A percentile compares a stretch with the other conserved stretches of the same genome.
phyloP scores from a whole-genome alignment of 1,284 basidiomycete genomes.

The Sporisorium graminicola region DNA sequence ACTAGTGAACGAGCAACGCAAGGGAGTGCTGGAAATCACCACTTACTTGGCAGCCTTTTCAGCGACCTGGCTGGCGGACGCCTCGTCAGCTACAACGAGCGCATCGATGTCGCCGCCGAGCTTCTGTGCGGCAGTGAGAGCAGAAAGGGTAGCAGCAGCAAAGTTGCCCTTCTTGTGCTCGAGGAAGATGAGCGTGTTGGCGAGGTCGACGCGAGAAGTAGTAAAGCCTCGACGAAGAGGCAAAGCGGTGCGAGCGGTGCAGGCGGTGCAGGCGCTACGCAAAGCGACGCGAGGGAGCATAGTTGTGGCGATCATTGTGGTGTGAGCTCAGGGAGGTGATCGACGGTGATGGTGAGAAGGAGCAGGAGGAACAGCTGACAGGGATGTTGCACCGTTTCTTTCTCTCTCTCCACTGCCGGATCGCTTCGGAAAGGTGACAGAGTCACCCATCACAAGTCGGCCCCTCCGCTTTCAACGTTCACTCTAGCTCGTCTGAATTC shows the following conservation, averaged over 20 bases:
- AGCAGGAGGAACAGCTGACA: not conserved
- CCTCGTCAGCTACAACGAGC: constrained; percentile 83
- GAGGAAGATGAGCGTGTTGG: constrained; percentile 81
- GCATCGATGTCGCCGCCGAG: constrained; percentile 87
- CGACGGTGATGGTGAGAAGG: constrained; percentile 11
- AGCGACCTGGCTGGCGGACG: constrained; percentile 78
- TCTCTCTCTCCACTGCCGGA: constrained; percentile 11
- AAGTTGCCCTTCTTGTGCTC: constrained; percentile 87
- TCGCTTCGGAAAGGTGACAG: constrained; percentile 11
- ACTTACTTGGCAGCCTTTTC: constrained; percentile 84
- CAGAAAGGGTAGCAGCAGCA: constrained; percentile 86
- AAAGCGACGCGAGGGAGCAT: constrained; percentile 37
- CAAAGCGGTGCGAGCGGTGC: constrained; percentile 17
- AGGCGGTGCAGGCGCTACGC: constrained; percentile 18
- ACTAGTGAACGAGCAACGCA: not conserved
- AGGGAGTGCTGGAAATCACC: not conserved
- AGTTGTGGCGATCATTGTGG: constrained; percentile 52
- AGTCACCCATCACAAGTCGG: not conserved
- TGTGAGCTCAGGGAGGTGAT: not conserved
- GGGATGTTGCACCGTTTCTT: not conserved
- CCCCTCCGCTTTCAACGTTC: constrained; percentile 23
- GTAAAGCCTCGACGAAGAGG: constrained; percentile 55
- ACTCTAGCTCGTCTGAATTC: not conserved
- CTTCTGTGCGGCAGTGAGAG: constrained; percentile 86
- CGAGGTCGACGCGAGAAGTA: constrained; percentile 58